These are phyloP conservation scores for Raddia guianensis DNA, from an alignment of 176 grass and related monocot species.

Conservation along the genomic window DNA sequence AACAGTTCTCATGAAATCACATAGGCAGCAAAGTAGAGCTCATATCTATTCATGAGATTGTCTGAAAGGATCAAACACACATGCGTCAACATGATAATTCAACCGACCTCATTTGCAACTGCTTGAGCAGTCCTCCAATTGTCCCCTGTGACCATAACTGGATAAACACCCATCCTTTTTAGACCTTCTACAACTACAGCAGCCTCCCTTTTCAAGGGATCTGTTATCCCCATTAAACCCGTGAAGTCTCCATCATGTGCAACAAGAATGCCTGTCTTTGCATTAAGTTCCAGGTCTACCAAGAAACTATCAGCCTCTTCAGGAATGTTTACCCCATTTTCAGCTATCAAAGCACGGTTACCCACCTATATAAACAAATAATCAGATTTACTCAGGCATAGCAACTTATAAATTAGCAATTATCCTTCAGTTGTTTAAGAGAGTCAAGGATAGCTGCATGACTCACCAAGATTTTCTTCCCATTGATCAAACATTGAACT, in stretches of 20 bases:
- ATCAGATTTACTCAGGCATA: conserved; percentile 14
- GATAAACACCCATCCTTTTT: conserved; percentile 80
- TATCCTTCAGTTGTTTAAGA: conserved; percentile 10
- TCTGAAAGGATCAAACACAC: not conserved
- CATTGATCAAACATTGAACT: conserved; percentile 67
- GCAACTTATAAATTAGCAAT: not conserved
- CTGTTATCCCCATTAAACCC: conserved; percentile 77
- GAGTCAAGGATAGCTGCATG: conserved; percentile 15
- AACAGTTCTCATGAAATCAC: not conserved
- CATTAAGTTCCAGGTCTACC: conserved; percentile 72
- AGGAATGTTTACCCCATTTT: conserved; percentile 69
- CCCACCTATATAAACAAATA: conserved; percentile 61
- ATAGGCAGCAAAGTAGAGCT: not conserved
- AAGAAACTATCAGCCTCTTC: conserved; percentile 80
- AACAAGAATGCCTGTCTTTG: conserved; percentile 88
- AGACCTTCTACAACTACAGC: conserved; percentile 81
- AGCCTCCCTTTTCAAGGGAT: conserved; percentile 97
- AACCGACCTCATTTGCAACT: conserved; percentile 86
- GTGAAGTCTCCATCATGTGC: conserved; percentile 68
- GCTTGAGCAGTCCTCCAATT: conserved; percentile 86
- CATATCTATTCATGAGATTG: conserved; percentile 1
- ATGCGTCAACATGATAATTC: conserved; percentile 26
- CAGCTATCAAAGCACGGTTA: conserved; percentile 77
- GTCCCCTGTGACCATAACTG: conserved; percentile 96
- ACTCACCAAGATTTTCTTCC: conserved; percentile 81